Base-by-base conservation (phyloP, 352 stramenopile species). In the Pythium aristosporum region DNA sequence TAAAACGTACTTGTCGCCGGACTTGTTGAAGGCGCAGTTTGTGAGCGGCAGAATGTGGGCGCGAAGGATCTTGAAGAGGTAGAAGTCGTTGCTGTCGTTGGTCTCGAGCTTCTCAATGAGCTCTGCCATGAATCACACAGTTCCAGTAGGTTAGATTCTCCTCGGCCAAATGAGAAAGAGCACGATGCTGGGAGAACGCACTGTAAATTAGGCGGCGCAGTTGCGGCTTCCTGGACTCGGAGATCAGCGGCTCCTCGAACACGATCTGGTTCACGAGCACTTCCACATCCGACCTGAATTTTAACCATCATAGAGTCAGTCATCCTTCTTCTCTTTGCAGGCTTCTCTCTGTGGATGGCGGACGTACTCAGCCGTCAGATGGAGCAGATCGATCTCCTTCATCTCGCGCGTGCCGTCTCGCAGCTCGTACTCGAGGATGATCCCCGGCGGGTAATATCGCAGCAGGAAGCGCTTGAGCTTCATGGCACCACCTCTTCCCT, bases 1-100 rank as follows among this genome's bases (percentile, higher is more conserved):
- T 32, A 13, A 32, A 52, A 9, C 60, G 42, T 73, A 94, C 82
- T 98, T 98, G 80, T 98, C 94, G 48, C 94, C 95, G 10, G 82
- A 95, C 67, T 98, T 98, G 87, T 98, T 98, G 77, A 98, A 98
- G 23, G 93, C 95, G 62, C 95, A 98, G 71, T 98, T 98, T 28
- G 94, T 98, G 50, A 98, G 72, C 25, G 94, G 94, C 48, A 98
- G 72, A 46, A 98, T 98, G 72, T 98, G 95, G 16, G 94, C 93
- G 15, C 92, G 76, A 39, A 98, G 72, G 71, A 98, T 98, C 80
- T 98, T 98, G 75, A 98, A 98, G 8, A 98, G 73, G 71, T 98
- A 98, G 57, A 98, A 98, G 66, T 98, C 94, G 65, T 89, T 94
- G 71, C 77, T 97, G 63, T 98, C 92, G 68, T 98, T 97, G 52